A percentile compares a stretch with the other conserved stretches of the same genome.
Evolutionary conservation across 1,284 basidiomycete species (phyloP).

Genomic region (Farysia itapuensis): DNA sequence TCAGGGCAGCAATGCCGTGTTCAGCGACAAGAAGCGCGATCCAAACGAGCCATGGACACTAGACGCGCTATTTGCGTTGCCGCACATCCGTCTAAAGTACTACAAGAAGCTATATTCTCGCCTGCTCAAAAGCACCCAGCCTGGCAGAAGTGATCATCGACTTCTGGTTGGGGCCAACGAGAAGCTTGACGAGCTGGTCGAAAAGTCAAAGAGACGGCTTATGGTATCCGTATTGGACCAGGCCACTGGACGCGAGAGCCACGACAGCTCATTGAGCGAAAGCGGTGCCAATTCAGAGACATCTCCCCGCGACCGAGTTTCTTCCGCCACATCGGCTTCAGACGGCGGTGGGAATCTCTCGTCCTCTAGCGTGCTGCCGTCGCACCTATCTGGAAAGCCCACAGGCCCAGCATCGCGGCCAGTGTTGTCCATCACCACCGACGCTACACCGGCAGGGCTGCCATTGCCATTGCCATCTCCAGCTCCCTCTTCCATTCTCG

Average conservation of each 20-base stretch:
- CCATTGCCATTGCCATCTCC: conserved; percentile 6
- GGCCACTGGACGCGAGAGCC: conserved; percentile 22
- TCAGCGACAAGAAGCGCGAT: conserved; percentile 40
- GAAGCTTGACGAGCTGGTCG: conserved; percentile 75
- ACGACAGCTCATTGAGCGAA: conserved; percentile 38
- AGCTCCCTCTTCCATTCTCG: conserved; percentile 16
- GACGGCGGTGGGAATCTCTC: conserved; percentile 3
- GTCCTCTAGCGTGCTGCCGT: conserved; percentile 2
- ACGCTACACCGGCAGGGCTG: conserved; percentile 1
- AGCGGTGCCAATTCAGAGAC: conserved; percentile 33
- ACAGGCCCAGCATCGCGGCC: background rate
- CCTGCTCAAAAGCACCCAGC: conserved; percentile 81
- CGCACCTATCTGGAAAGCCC: background rate
- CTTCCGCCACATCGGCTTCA: conserved; percentile 43
- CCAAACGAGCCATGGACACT: conserved; percentile 70
- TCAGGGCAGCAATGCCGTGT: conserved; percentile 33
- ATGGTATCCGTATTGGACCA: conserved; percentile 40
- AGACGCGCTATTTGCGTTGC: conserved; percentile 82
- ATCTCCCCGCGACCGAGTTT: conserved; percentile 29
- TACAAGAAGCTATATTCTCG: conserved; percentile 89
- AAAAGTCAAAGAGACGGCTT: conserved; percentile 63
- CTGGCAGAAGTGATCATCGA: conserved; percentile 83
- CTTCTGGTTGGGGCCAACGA: conserved; percentile 78
- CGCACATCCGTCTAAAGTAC: conserved; percentile 80
- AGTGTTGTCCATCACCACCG: background rate